phyloP scores from a whole-genome alignment of 164 flowering plant genomes.

The Sextonia rubra region DNA sequence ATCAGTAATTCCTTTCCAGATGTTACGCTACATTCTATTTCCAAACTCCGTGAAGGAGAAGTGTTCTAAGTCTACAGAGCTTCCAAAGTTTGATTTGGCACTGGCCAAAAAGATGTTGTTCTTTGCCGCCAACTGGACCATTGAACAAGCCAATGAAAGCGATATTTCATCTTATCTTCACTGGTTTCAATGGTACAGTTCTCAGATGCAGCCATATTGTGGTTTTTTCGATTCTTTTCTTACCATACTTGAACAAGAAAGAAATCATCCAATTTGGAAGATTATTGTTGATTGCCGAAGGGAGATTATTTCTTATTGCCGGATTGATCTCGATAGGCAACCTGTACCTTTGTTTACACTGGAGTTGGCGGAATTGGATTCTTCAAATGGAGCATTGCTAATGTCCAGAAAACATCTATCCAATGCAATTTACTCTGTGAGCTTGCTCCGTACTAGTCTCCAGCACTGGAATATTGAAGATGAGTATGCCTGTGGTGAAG shows the following conservation, averaged over 20 bases:
- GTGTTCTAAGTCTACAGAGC: neutral
- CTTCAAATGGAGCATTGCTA: conserved; percentile 17
- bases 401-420: conserved; percentile 22
- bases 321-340: conserved; percentile 22
- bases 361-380: conserved; percentile 36
- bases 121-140: conserved; percentile 79
- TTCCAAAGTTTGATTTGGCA: conserved; percentile 20
- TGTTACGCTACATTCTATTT: conserved; percentile 33
- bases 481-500: conserved; percentile 11
- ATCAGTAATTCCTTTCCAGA: conserved; percentile 15
- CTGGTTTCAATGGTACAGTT: conserved; percentile 58
- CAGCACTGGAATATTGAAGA: conserved; percentile 67
- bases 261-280: conserved; percentile 66
- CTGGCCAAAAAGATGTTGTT: conserved; percentile 43
- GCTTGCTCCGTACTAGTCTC: conserved; percentile 41
- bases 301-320: conserved; percentile 31
- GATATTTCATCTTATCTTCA: conserved; percentile 54
- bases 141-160: conserved; percentile 71
- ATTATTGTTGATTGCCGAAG: conserved; percentile 26
- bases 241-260: conserved; percentile 33
- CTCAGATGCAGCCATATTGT: conserved; percentile 37
- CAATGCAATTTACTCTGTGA: conserved; percentile 47
- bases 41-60: conserved; percentile 24
- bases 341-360: conserved; percentile 55
- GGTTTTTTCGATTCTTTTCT: conserved; percentile 37